These are phyloP conservation scores for Chalara sp. DNA, from an alignment of 2,329 filamentous ascomycete species.

Conservation along the genomic window DNA sequence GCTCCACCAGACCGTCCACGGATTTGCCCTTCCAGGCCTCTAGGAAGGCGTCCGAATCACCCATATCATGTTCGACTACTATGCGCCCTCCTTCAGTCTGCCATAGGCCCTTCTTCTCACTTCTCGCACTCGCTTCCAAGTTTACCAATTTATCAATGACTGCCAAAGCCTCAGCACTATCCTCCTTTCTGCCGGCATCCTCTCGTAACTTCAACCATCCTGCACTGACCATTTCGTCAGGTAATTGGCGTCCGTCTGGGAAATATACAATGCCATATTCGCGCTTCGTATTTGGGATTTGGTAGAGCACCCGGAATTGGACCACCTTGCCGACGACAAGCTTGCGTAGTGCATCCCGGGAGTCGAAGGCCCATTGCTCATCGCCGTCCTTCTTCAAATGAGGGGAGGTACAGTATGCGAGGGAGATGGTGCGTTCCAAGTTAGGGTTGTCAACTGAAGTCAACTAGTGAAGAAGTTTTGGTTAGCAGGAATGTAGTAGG, in stretches of 20 bases:
- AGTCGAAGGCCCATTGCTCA: slow-evolving; percentile 88
- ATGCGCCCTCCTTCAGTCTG: slow-evolving; percentile 58
- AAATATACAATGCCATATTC: slow-evolving; percentile 82
- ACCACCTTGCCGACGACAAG: slow-evolving; percentile 80
- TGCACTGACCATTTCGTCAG: slow-evolving; percentile 76
- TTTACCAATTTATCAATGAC: slow-evolving; percentile 72
- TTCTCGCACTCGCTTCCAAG: slow-evolving; percentile 71
- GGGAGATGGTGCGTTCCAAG: slow-evolving; percentile 78
- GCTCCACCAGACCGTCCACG: slow-evolving; percentile 81
- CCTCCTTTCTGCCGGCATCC: slow-evolving; percentile 87
- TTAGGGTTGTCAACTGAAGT: slow-evolving; percentile 73
- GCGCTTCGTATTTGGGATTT: slow-evolving; percentile 74
- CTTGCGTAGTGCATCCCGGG: slow-evolving; percentile 84
- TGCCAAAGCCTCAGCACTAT: slow-evolving; percentile 65
- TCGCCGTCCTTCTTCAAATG: slow-evolving; percentile 83
- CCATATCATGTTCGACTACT: slow-evolving; percentile 74
- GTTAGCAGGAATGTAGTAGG: too few relatives aligned
- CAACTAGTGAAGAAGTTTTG: slow-evolving; percentile 32
- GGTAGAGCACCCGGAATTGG: slow-evolving; percentile 80
- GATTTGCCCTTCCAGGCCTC: slow-evolving; percentile 80
- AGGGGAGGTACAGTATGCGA: slow-evolving; percentile 88
- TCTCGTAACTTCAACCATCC: slow-evolving; percentile 93
- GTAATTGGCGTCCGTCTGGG: slow-evolving; percentile 68
- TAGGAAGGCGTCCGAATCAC: slow-evolving; percentile 67
- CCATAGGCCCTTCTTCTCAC: slow-evolving; percentile 78